phyloP scores from a whole-genome alignment of 2,329 filamentous ascomycete species.

The Magnaporthiopsis poae region DNA sequence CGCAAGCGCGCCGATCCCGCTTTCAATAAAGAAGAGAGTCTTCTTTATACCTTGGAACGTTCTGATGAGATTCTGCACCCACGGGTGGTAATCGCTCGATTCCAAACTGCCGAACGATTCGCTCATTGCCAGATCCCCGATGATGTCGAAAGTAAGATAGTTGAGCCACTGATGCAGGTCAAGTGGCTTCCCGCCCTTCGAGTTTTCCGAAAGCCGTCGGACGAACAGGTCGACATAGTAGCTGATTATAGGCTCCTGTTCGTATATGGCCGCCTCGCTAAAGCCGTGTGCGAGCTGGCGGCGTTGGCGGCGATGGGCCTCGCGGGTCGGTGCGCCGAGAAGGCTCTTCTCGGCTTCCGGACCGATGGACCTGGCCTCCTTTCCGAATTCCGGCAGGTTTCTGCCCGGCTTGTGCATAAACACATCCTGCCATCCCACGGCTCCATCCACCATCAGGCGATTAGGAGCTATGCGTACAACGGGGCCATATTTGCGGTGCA shows the following conservation, averaged over 20 bases:
- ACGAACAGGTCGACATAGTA: conserved; percentile 14
- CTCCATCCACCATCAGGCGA: neutral
- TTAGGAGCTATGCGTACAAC: neutral
- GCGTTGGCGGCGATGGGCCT: conserved; percentile 16
- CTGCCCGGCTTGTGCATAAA: too few species aligned
- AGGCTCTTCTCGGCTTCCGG: neutral
- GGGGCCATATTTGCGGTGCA: too few species aligned
- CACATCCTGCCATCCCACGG: neutral
- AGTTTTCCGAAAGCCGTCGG: conserved; percentile 11
- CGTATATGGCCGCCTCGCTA: conserved; percentile 18
- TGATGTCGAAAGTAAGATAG: conserved; percentile 13
- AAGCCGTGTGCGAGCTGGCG: conserved; percentile 18
- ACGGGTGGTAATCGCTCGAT: conserved; percentile 11
- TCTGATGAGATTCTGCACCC: conserved; percentile 16
- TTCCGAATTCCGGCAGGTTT: neutral
- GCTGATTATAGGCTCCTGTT: conserved; percentile 17
- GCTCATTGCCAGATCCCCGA: conserved; percentile 9
- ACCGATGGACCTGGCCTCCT: neutral
- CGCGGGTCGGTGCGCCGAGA: conserved; percentile 20
- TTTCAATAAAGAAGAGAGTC: neutral
- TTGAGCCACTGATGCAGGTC: conserved; percentile 20
- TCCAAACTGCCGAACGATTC: conserved; percentile 14
- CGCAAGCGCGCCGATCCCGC: neutral
- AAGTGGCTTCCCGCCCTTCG: conserved; percentile 1
- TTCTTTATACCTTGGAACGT: neutral